Conservation (phyloP, 2,329 filamentous ascomycete species). For the Pezizomycotina sp. region DNA sequence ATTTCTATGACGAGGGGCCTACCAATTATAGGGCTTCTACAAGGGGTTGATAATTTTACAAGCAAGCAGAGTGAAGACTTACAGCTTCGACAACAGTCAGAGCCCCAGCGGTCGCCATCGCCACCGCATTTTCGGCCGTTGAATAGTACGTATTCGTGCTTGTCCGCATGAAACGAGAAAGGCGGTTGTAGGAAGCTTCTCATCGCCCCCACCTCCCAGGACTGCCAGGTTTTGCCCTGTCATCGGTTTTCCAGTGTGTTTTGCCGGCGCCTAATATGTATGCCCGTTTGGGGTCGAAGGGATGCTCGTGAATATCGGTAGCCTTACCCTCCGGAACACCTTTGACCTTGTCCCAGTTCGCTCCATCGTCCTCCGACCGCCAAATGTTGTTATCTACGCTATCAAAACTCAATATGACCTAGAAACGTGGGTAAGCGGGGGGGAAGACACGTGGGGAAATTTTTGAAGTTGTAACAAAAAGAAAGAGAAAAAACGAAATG, state of each 20-base stretch:
- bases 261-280: conserved; percentile 56
- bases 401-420: conserved; percentile 34
- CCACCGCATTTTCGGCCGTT: conserved; percentile 40
- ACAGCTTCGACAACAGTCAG: conserved; percentile 38
- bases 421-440: conserved; percentile 4
- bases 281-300: conserved; percentile 60
- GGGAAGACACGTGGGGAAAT: conserved; percentile 2
- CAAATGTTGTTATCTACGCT: conserved; percentile 46
- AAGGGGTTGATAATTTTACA: conserved; percentile 29
- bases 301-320: conserved; percentile 54
- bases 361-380: conserved; percentile 66
- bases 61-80: not conserved
- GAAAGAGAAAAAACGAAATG: not conserved
- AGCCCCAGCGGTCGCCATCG: conserved; percentile 48
- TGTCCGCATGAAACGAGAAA: conserved; percentile 65
- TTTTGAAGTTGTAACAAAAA: conserved; percentile 1
- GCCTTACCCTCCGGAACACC: conserved; percentile 48
- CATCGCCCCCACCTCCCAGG: conserved; percentile 48
- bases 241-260: conserved; percentile 66
- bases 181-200: conserved; percentile 38
- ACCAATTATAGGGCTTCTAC: conserved; percentile 31
- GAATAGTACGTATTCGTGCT: conserved; percentile 74
- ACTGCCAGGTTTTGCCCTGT: conserved; percentile 69
- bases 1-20: no score
- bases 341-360: conserved; percentile 52